Conservation (phyloP, 192 early-diverging fungal species). For the Pilaira anomala region DNA sequence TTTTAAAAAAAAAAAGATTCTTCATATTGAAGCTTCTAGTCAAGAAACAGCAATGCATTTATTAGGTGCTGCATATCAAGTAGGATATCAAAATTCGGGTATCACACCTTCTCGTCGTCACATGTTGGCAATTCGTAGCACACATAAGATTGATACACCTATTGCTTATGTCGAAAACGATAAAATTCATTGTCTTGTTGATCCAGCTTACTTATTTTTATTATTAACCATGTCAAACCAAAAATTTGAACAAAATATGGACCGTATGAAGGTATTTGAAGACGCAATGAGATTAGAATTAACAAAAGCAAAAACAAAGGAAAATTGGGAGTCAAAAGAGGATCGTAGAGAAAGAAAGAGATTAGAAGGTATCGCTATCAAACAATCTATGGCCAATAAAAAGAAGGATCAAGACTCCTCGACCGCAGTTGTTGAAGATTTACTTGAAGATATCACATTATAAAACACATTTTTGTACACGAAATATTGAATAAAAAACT, state of each 20-base stretch:
- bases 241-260: conserved; percentile 43
- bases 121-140: conserved; percentile 52
- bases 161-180: conserved; percentile 43
- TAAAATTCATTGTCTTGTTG: conserved; percentile 42
- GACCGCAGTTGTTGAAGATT: too few relatives aligned
- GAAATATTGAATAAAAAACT: too few relatives aligned
- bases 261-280: conserved; percentile 25
- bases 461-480: too few relatives aligned
- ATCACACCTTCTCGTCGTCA: conserved; percentile 46
- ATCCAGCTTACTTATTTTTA: conserved; percentile 37
- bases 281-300: conserved; percentile 17
- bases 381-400: conserved; percentile 5
- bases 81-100: conserved; percentile 52
- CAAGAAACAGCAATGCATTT: conserved; percentile 45
- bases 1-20: conserved; percentile 31
- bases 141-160: conserved; percentile 50
- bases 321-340: conserved; percentile 40
- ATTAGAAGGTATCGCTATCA: conserved; percentile 38
- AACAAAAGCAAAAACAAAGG: conserved; percentile 16
- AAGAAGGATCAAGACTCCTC: not conserved
- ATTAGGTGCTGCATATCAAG: conserved; percentile 40
- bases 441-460: too few relatives aligned
- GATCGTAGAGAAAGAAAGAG: conserved; percentile 41
- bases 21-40: conserved; percentile 51
- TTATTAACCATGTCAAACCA: conserved; percentile 42